These are phyloP conservation scores for Clohesyomyces aquaticus DNA, from an alignment of 495 filamentous ascomycete genomes.

Conservation along the genomic window DNA sequence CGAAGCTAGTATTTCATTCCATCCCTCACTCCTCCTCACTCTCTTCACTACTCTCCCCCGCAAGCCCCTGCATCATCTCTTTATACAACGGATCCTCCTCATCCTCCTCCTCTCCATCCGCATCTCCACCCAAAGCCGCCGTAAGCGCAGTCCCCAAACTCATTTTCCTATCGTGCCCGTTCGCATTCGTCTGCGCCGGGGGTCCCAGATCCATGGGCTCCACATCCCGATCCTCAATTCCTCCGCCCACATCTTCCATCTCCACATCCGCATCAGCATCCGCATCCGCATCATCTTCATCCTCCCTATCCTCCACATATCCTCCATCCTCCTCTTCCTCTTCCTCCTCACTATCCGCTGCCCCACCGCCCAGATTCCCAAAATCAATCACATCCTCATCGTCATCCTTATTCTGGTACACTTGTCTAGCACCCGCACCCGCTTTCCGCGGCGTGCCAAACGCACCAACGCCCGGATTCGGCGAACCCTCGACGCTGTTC, in stretches of 20 bases:
- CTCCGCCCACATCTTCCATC: constrained; percentile 23
- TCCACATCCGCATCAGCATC: constrained; percentile 33
- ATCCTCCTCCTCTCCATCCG: constrained; percentile 18
- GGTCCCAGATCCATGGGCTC: constrained; percentile 39
- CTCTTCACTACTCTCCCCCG: constrained; percentile 36
- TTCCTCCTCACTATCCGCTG: too few relatives aligned
- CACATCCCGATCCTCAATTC: constrained; percentile 27
- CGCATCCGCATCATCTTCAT: constrained; percentile 32
- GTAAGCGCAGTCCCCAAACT: too few relatives aligned
- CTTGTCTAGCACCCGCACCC: background rate
- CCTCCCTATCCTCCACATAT: constrained; percentile 16
- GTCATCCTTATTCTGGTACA: background rate
- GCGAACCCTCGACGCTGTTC: constrained; percentile 34
- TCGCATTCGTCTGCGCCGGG: constrained; percentile 15
- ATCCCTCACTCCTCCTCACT: constrained; percentile 35
- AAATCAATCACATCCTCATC: constrained; percentile 39
- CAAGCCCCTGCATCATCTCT: constrained; percentile 39
- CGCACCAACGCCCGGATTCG: constrained; percentile 19
- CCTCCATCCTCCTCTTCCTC: background rate
- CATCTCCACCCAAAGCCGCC: too few relatives aligned
- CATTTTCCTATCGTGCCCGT: constrained; percentile 3
- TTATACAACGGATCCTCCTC: constrained; percentile 37
- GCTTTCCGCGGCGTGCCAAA: background rate
- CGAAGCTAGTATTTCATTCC: constrained; percentile 1
- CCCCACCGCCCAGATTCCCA: constrained; percentile 19